Percentiles rank a stretch among this genome's conserved stretches.
Evolutionary conservation across 179 eudicot genomes (phyloP).

Genomic region (Actinidia polygama): DNA sequence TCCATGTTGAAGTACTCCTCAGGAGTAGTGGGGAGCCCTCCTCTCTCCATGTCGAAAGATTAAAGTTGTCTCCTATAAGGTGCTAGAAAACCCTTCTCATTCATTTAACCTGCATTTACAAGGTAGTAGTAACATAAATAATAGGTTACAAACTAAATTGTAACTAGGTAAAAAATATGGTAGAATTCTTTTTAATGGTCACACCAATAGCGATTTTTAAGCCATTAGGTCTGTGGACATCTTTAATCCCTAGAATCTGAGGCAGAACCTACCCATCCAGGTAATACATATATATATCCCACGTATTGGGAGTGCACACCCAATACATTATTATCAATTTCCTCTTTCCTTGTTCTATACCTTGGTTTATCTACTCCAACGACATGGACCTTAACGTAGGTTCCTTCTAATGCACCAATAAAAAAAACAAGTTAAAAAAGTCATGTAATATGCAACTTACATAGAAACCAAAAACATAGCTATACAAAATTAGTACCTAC

Average conservation of each 20-base stretch:
- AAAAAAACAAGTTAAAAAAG: no score
- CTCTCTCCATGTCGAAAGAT: neutral
- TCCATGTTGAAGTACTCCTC: slow-evolving; percentile 26
- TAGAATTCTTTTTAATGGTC: neutral
- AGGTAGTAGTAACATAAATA: neutral
- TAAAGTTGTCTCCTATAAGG: slow-evolving; percentile 22
- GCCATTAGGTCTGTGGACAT: slow-evolving; percentile 19
- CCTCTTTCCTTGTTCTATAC: slow-evolving; percentile 8
- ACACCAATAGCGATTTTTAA: slow-evolving; percentile 7
- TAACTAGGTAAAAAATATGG: neutral
- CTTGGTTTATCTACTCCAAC: neutral
- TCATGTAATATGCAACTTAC: no score
- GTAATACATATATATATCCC: slow-evolving; percentile 25
- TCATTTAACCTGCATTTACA: slow-evolving; percentile 23
- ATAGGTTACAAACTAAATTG: neutral
- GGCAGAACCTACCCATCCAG: slow-evolving; percentile 29
- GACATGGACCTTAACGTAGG: neutral
- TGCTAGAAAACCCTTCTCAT: slow-evolving; percentile 23
- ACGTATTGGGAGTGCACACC: slow-evolving; percentile 6
- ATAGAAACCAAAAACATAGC: neutral
- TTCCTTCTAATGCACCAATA: neutral
- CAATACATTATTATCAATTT: slow-evolving; percentile 18
- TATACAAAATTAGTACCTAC: neutral
- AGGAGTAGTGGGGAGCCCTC: neutral
- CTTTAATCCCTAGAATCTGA: slow-evolving; percentile 8